phyloP scores from a whole-genome alignment of 257 asterid genomes.

The Schizonepeta tenuifolia region DNA sequence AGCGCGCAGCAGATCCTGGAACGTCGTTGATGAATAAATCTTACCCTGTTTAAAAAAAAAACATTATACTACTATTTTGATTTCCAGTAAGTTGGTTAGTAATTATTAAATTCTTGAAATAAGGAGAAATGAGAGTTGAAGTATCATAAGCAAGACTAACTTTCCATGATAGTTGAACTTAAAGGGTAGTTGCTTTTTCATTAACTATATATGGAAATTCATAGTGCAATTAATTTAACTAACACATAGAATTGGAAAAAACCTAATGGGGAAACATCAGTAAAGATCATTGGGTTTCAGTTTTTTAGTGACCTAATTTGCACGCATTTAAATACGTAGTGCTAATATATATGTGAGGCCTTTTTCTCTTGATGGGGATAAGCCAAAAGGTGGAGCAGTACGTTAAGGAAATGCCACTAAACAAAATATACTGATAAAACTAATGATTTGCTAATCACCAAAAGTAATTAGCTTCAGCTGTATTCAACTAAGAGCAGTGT shows the following conservation, averaged over 20 bases:
- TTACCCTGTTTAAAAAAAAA: not conserved
- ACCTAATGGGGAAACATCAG: constrained; percentile 23
- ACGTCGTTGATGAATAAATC: not conserved
- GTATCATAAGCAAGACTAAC: constrained; percentile 43
- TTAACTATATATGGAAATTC: not conserved
- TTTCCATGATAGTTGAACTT: constrained; percentile 36
- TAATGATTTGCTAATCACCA: constrained; percentile 39
- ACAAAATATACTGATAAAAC: constrained; percentile 26
- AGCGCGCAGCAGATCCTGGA: not conserved
- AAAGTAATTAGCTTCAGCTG: constrained; percentile 37
- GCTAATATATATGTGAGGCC: constrained; percentile 18
- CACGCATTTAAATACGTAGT: constrained; percentile 30
- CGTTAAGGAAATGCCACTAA: constrained; percentile 30
- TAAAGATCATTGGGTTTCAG: constrained; percentile 21
- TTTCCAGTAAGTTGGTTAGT: constrained; percentile 23
- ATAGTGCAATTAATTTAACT: constrained; percentile 32
- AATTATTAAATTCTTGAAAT: not conserved
- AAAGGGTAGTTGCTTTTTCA: not conserved
- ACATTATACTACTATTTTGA: constrained; percentile 6
- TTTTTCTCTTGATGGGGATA: constrained; percentile 31
- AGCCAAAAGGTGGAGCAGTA: constrained; percentile 23
- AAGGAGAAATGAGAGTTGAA: constrained; percentile 34
- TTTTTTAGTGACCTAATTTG: constrained; percentile 56
- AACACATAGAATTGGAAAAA: constrained; percentile 16
- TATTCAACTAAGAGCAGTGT: constrained; percentile 51